Percentiles rank a stretch among this genome's conserved stretches.
These are phyloP conservation scores for Apiospora aurea DNA, from an alignment of 2,329 filamentous ascomycete genomes.

Conservation along the genomic window DNA sequence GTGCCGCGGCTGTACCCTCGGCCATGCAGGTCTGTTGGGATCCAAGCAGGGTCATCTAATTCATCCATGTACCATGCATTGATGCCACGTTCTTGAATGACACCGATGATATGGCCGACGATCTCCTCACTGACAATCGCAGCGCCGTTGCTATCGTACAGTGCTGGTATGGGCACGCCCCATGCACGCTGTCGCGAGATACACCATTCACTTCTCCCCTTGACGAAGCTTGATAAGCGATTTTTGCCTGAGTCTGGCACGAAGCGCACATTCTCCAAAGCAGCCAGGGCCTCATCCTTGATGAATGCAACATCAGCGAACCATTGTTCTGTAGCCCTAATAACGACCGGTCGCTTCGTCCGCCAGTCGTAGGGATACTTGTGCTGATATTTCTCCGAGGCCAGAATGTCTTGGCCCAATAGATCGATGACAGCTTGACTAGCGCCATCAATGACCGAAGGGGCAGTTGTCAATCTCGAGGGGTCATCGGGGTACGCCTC, in stretches of 20 bases:
- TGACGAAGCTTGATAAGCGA: conserved; percentile 84
- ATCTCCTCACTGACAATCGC: conserved; percentile 81
- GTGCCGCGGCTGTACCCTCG: conserved; percentile 74
- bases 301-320: conserved; percentile 91
- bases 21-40: conserved; percentile 67
- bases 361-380: conserved; percentile 99
- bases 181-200: conserved; percentile 95
- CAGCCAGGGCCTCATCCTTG: conserved; percentile 73
- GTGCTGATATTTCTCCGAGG: conserved; percentile 76
- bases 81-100: conserved; percentile 80
- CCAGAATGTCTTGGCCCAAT: conserved; percentile 69
- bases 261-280: conserved; percentile 77
- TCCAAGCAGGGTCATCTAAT: conserved; percentile 78
- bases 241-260: conserved; percentile 77
- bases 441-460: conserved; percentile 75
- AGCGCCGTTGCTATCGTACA: conserved; percentile 77
- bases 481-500: conserved; percentile 79
- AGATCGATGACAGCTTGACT: conserved; percentile 73
- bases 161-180: conserved; percentile 94
- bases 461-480: conserved; percentile 67
- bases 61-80: conserved; percentile 94
- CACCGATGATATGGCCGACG: conserved; percentile 82
- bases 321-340: conserved; percentile 95
- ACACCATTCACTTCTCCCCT: conserved; percentile 93
- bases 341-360: conserved; percentile 89